phyloP scores from a whole-genome alignment of 1,284 basidiomycete genomes.

The Uromyces viciae-fabae region DNA sequence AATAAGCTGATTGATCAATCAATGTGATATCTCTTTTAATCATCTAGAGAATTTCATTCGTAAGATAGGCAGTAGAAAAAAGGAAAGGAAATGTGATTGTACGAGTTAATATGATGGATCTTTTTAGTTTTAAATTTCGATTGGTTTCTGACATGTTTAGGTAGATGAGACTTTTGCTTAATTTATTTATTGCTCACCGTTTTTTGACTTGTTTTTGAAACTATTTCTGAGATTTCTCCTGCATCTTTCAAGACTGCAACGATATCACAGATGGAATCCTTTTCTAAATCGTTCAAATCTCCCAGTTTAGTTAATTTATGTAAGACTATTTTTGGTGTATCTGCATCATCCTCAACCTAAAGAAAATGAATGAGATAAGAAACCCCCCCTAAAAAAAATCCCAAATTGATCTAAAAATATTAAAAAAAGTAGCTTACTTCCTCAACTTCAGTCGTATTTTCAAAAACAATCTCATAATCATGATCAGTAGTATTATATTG shows the following conservation, averaged over 20 bases:
- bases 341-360: slow-evolving; percentile 67
- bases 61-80: neutral
- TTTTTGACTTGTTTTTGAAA: slow-evolving; percentile 68
- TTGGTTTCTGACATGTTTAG: neutral
- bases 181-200: slow-evolving; percentile 58
- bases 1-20: slow-evolving; percentile 77
- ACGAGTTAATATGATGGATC: neutral
- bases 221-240: slow-evolving; percentile 67
- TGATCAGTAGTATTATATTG: slow-evolving; percentile 87
- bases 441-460: slow-evolving; percentile 74
- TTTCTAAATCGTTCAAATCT: slow-evolving; percentile 64
- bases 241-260: slow-evolving; percentile 78
- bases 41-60: slow-evolving; percentile 59
- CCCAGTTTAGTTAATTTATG: slow-evolving; percentile 72
- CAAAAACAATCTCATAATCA: slow-evolving; percentile 91
- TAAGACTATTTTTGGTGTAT: slow-evolving; percentile 73
- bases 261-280: slow-evolving; percentile 78
- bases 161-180: too few species aligned
- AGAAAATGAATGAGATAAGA: too few species aligned
- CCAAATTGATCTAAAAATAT: neutral
- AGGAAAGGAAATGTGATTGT: neutral
- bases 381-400: too few species aligned
- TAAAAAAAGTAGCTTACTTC: slow-evolving; percentile 54
- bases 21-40: slow-evolving; percentile 81
- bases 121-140: neutral